These are phyloP conservation scores for Botryosphaeria dothidea DNA, from an alignment of 2,329 filamentous ascomycete genomes.

Conservation along the genomic window DNA sequence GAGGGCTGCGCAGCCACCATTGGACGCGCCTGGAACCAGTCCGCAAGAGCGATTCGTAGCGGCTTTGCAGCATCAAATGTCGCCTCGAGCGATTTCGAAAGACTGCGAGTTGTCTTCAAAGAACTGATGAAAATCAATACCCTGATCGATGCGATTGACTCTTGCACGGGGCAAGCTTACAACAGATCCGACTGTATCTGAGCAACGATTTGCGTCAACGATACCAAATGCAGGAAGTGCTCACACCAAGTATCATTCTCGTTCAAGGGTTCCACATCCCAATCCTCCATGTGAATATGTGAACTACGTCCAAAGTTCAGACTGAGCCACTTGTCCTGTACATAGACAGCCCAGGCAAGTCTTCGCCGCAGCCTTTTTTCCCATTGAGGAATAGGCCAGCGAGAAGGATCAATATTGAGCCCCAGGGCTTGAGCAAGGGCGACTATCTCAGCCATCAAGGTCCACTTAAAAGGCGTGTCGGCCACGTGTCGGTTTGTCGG, in stretches of 20 bases:
- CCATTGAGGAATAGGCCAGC: conserved; percentile 64
- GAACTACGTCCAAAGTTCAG: conserved; percentile 60
- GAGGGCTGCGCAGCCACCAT: conserved; percentile 27
- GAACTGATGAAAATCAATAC: conserved; percentile 20
- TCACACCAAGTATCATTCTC: conserved; percentile 21
- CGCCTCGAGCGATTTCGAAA: conserved; percentile 46
- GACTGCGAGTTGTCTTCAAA: conserved; percentile 32
- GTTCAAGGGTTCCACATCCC: conserved; percentile 25
- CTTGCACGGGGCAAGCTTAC: not conserved
- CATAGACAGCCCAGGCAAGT: conserved; percentile 65
- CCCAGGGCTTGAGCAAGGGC: conserved; percentile 40
- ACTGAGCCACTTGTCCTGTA: conserved; percentile 65
- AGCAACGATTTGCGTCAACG: conserved; percentile 53
- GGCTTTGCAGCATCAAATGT: conserved; percentile 52
- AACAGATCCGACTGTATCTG: conserved; percentile 49
- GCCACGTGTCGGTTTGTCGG: conserved; percentile 34
- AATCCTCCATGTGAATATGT: conserved; percentile 51
- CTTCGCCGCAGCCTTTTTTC: conserved; percentile 63
- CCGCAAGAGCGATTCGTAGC: conserved; percentile 49
- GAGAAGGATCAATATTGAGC: conserved; percentile 57
- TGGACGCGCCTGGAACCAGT: conserved; percentile 52
- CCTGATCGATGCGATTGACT: not conserved
- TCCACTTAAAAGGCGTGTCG: conserved; percentile 37
- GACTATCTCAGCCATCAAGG: conserved; percentile 38
- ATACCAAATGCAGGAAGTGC: conserved; percentile 55